Base-by-base conservation (phyloP, 1,139 yeast species). In the Suzukiozyma palmioleophila region DNA sequence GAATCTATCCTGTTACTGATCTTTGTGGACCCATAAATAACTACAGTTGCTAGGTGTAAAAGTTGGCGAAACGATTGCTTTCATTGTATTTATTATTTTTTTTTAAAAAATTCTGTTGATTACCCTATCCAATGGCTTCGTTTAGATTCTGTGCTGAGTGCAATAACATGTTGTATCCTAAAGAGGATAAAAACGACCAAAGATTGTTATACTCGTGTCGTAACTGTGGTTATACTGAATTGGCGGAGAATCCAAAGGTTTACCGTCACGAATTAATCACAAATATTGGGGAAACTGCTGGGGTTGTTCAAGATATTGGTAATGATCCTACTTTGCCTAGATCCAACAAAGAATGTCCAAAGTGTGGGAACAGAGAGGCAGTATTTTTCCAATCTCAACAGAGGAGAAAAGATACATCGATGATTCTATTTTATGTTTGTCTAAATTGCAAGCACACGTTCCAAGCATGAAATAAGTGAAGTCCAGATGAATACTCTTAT, bases 161-260 rank as follows among this genome's bases (percentile, higher is more conserved):
- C 77, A 94, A 94, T 74, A 94, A 94, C 60, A 90, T 92, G 98
- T 77, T 92, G 66, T 94, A 92, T 61, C 98, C 99, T n/a, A 81
- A 87, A 52, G 98, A 94, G 67, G 98, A 94, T 60, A 86, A 85
- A 57, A 80, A 73, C 42, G 71, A 76, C 43, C 71, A 74, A 51
- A 69, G 95, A 50, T 74, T 92, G 45, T 71, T 92, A 43, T 92
- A 87, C 60, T 92, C 95, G 41, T 92, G 99, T 65, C 81, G 99
- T 54, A 92, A 92, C 59, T 92, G 99, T 60, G 81, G 88, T 38
- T 92, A 92, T 61, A 87, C 95, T 2, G 97, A 92, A 61, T 77
- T 84, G 46, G 97, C 98, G 0, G 94, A 84, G 43, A 79, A 85
- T 52, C 83, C 96, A 15, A 78, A 84, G 58, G 96, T 94, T 35